Percentiles rank a stretch among this genome's conserved stretches.
These are phyloP conservation scores for Metschnikowia borealis DNA, from an alignment of 805 yeast species.

Conservation along the genomic window DNA sequence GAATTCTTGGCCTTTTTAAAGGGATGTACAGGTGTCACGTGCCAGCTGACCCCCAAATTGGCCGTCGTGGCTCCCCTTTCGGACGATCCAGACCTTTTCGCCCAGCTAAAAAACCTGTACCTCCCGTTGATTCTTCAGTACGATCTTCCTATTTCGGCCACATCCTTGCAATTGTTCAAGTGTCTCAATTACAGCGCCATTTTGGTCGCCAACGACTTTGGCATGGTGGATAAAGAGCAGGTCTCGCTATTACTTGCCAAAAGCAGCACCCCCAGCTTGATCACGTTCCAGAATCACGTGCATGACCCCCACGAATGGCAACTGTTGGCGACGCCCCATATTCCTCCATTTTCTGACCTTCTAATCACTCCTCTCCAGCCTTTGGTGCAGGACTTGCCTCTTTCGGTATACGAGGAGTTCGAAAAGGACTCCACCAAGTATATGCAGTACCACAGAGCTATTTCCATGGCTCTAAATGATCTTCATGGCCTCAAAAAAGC, in stretches of 20 bases:
- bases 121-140: constrained; percentile 5
- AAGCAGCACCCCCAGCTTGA: not conserved
- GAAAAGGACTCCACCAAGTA: constrained; percentile 72
- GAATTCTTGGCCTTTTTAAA: not conserved
- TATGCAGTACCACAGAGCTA: constrained; percentile 61
- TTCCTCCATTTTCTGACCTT: constrained; percentile 7
- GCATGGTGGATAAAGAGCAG: not conserved
- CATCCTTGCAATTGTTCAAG: constrained; percentile 6
- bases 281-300: not conserved
- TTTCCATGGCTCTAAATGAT: constrained; percentile 48
- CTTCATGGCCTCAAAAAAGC: not conserved
- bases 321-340: not conserved
- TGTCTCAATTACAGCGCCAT: constrained; percentile 11
- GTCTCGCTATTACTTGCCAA: not conserved
- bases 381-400: constrained; percentile 49
- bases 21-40: not conserved
- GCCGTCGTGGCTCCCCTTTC: constrained; percentile 7
- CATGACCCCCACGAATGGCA: constrained; percentile 1
- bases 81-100: not conserved
- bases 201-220: not conserved
- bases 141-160: not conserved
- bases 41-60: not conserved
- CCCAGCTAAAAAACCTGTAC: constrained; percentile 1
- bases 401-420: constrained; percentile 61
- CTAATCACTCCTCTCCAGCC: constrained; percentile 69